Evolutionary conservation across 345 rosid genomes (phyloP).

Genomic region (Camelina laxa): DNA sequence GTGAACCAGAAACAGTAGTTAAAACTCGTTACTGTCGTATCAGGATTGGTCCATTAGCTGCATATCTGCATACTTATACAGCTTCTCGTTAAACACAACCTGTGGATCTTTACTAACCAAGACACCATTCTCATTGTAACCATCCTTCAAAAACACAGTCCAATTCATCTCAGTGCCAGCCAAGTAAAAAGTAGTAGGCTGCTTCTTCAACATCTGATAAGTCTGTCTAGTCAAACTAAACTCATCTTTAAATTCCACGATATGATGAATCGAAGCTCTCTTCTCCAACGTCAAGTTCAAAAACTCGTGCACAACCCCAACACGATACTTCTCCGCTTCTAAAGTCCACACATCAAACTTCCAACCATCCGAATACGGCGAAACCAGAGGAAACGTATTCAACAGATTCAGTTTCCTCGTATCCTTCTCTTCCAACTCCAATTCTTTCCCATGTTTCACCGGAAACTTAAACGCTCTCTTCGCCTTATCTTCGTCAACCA

Average conservation of each 20-base stretch:
- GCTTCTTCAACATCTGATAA: slow-evolving; percentile 80
- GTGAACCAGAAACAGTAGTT: neutral
- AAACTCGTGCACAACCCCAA: slow-evolving; percentile 85
- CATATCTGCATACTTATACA: slow-evolving; percentile 49
- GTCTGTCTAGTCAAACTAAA: slow-evolving; percentile 86
- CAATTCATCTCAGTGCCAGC: slow-evolving; percentile 98
- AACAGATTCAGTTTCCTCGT: slow-evolving; percentile 57
- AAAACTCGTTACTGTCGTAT: neutral
- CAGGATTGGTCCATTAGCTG: slow-evolving; percentile 43
- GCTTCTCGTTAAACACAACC: slow-evolving; percentile 58
- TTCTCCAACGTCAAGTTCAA: slow-evolving; percentile 91
- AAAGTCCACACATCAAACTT: slow-evolving; percentile 68
- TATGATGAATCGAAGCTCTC: slow-evolving; percentile 83
- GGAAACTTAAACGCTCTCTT: slow-evolving; percentile 73
- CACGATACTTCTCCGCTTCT: slow-evolving; percentile 91
- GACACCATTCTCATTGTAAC: slow-evolving; percentile 59
- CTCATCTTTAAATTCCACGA: slow-evolving; percentile 92
- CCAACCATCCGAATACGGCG: slow-evolving; percentile 79
- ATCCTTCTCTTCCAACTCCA: slow-evolving; percentile 63
- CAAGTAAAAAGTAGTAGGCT: slow-evolving; percentile 74
- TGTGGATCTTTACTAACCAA: slow-evolving; percentile 76
- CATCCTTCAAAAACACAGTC: slow-evolving; percentile 77
- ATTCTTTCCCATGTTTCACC: slow-evolving; percentile 65
- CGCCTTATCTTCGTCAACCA: slow-evolving; percentile 66
- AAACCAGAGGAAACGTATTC: slow-evolving; percentile 79